Conservation (phyloP, 176 grass and related monocot genomes). For the Eleusine indica region DNA sequence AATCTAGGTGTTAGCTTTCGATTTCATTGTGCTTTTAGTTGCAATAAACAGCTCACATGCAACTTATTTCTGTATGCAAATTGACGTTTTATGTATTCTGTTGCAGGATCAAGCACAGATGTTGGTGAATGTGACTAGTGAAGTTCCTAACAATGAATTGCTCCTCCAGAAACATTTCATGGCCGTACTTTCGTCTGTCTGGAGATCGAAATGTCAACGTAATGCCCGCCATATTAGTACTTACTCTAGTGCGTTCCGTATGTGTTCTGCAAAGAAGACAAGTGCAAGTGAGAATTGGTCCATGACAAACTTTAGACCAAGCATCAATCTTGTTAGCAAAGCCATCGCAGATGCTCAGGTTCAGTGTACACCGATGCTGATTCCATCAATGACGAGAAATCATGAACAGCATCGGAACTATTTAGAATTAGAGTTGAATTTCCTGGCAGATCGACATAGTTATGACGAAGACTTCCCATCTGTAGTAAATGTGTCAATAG, state of each 20-base stretch:
- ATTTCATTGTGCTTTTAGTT: constrained; percentile 6
- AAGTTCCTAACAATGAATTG: constrained; percentile 83
- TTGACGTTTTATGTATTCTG: constrained; percentile 37
- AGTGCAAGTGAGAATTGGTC: constrained; percentile 45
- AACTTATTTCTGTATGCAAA: background rate
- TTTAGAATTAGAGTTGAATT: constrained; percentile 79
- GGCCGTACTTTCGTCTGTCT: constrained; percentile 91
- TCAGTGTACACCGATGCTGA: constrained; percentile 40
- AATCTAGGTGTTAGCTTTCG: background rate
- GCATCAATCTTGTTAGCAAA: constrained; percentile 56
- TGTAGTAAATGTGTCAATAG: constrained; percentile 66
- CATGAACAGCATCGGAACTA: constrained; percentile 43
- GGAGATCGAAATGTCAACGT: constrained; percentile 71
- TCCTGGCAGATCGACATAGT: constrained; percentile 42
- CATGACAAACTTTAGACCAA: constrained; percentile 52
- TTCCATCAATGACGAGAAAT: constrained; percentile 35
- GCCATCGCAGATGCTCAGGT: constrained; percentile 65
- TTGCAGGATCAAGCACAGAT: constrained; percentile 89
- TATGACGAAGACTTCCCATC: constrained; percentile 62
- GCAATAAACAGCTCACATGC: background rate
- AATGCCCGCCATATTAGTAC: constrained; percentile 27
- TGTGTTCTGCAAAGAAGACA: constrained; percentile 36
- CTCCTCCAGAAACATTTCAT: constrained; percentile 95
- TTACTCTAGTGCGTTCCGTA: constrained; percentile 36
- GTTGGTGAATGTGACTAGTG: constrained; percentile 81